Evolutionary conservation across 768 basidiomycete genomes (phyloP).

Genomic region (Tricholoma hemisulphureum): DNA sequence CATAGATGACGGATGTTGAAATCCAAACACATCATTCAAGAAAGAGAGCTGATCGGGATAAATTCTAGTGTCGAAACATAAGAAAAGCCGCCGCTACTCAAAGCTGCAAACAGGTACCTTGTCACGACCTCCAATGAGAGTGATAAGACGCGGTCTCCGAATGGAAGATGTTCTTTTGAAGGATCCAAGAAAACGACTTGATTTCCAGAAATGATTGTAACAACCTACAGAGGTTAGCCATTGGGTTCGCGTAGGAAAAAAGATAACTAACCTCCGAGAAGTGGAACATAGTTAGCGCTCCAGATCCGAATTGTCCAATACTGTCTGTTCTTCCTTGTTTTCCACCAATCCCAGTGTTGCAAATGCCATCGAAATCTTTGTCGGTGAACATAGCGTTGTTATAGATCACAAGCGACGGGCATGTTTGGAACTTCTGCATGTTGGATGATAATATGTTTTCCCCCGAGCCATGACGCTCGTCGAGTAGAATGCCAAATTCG

Average conservation of each 20-base stretch:
- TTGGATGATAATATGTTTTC: constrained; percentile 30
- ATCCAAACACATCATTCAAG: constrained; percentile 41
- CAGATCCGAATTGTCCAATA: constrained; percentile 53
- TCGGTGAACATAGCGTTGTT: constrained; percentile 43
- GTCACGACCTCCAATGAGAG: constrained; percentile 34
- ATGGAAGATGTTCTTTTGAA: constrained; percentile 39
- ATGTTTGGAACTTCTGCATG: constrained; percentile 34
- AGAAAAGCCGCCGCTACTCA: no score
- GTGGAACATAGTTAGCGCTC: constrained; percentile 52
- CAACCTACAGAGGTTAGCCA: constrained; percentile 28
- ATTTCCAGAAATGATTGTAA: constrained; percentile 32
- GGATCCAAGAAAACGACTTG: constrained; percentile 45
- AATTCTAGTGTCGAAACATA: constrained; percentile 24
- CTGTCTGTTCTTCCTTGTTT: constrained; percentile 36
- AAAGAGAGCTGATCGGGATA: constrained; percentile 42
- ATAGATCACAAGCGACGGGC: constrained; percentile 42
- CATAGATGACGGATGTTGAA: constrained; percentile 22
- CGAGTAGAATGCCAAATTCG: constrained; percentile 40
- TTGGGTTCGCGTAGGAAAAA: background rate
- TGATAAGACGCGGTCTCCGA: constrained; percentile 27
- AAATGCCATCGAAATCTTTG: constrained; percentile 47
- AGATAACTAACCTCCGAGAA: constrained; percentile 42
- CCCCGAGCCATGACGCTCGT: constrained; percentile 20
- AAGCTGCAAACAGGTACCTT: constrained; percentile 26
- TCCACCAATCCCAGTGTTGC: constrained; percentile 43